phyloP scores from a whole-genome alignment of 306 rosid species.

The Trifolium dubium region DNA sequence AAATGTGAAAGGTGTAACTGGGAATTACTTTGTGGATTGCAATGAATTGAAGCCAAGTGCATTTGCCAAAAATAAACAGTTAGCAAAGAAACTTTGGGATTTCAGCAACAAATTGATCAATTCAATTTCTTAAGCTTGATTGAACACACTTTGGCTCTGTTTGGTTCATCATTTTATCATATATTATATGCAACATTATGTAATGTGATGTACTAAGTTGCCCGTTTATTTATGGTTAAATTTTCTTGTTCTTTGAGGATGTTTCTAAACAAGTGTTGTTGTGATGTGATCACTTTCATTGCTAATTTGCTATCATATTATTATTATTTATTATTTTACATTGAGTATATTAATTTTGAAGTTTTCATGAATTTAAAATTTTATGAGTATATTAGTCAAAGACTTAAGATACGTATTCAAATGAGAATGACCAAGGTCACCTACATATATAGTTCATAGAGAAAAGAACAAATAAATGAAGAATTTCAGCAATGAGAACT shows the following conservation, averaged over 20 bases:
- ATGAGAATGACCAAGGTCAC: background rate
- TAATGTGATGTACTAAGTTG: background rate
- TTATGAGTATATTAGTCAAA: too few relatives aligned
- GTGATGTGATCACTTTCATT: background rate
- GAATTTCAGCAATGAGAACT: background rate
- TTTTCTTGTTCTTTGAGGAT: slow-evolving; percentile 10
- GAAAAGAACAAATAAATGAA: background rate
- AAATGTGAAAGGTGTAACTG: slow-evolving; percentile 64
- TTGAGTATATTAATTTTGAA: background rate
- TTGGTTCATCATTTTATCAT: background rate
- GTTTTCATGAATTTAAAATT: too few relatives aligned
- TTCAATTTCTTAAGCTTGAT: slow-evolving; percentile 49
- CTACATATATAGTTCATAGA: background rate
- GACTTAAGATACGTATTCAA: background rate
- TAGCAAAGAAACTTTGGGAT: slow-evolving; percentile 79
- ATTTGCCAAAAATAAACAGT: slow-evolving; percentile 47
- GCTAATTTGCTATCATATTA: background rate
- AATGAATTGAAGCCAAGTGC: slow-evolving; percentile 64
- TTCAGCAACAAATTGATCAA: slow-evolving; percentile 66
- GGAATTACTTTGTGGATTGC: slow-evolving; percentile 78
- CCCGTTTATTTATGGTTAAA: background rate
- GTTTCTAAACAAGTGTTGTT: slow-evolving; percentile 15
- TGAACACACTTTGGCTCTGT: slow-evolving; percentile 1
- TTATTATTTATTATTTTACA: background rate
- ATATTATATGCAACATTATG: background rate